Conservation (phyloP, 805 yeast genomes). For the Candida nanaspora region DNA sequence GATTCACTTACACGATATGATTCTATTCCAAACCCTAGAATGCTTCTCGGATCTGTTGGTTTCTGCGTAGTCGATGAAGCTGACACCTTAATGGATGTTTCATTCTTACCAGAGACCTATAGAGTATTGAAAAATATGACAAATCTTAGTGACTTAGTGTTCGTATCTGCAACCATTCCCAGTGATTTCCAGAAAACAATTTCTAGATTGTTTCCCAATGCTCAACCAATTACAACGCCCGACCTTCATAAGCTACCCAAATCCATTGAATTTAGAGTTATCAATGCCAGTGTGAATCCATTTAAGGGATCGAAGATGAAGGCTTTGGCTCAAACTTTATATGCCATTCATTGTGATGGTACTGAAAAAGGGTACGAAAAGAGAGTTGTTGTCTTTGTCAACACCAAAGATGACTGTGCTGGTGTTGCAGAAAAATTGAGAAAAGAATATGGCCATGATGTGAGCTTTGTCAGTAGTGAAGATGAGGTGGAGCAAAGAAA, state of each 20-base stretch:
- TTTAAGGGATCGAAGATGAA: conserved; percentile 77
- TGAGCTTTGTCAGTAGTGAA: conserved; percentile 60
- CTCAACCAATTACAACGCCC: conserved; percentile 67
- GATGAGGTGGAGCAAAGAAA: conserved; percentile 56
- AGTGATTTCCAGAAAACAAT: conserved; percentile 61
- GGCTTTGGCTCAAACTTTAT: conserved; percentile 82
- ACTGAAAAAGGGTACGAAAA: conserved; percentile 72
- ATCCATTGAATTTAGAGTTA: conserved; percentile 60
- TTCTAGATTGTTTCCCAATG: conserved; percentile 53
- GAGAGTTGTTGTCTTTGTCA: conserved; percentile 79
- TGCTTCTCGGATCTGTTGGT: conserved; percentile 37
- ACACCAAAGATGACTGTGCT: conserved; percentile 57
- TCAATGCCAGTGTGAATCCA: conserved; percentile 74
- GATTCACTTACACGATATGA: conserved; percentile 23
- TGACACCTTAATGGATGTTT: conserved; percentile 80
- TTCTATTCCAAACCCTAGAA: conserved; percentile 25
- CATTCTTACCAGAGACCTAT: conserved; percentile 65
- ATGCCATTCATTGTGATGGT: conserved; percentile 78
- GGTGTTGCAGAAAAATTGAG: conserved; percentile 50
- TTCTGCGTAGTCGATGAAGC: conserved; percentile 87
- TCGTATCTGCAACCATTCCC: conserved; percentile 91
- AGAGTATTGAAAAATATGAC: conserved; percentile 40
- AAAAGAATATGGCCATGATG: conserved; percentile 46
- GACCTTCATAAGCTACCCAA: conserved; percentile 79
- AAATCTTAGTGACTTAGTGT: conserved; percentile 54